phyloP scores from a whole-genome alignment of 495 filamentous ascomycete species.

The Tuber umbilicatum region DNA sequence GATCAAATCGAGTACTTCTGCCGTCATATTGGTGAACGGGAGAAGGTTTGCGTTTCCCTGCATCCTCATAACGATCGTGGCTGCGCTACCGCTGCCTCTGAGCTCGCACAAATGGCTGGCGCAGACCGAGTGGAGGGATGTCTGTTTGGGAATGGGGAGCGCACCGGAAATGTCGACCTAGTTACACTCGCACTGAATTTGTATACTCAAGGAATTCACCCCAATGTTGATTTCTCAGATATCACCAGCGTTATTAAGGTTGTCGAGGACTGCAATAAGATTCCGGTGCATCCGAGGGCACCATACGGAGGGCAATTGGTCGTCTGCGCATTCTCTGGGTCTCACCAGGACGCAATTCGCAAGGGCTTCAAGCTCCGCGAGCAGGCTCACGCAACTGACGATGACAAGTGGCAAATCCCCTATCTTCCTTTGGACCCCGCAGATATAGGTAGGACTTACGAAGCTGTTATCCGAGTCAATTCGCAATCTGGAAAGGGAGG shows the following conservation, averaged over 20 bases:
- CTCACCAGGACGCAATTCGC: constrained; percentile 96
- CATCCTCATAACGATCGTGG: constrained; percentile 95
- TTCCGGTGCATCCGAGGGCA: constrained; percentile 79
- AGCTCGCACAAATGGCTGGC: constrained; percentile 95
- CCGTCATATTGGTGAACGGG: constrained; percentile 65
- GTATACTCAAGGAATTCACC: constrained; percentile 89
- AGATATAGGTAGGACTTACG: constrained; percentile 92
- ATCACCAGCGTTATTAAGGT: constrained; percentile 80
- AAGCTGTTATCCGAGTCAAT: constrained; percentile 96
- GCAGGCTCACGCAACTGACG: constrained; percentile 51
- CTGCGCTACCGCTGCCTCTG: constrained; percentile 79
- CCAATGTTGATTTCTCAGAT: constrained; percentile 86
- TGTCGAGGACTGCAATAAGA: constrained; percentile 90
- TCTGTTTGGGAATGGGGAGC: constrained; percentile 90
- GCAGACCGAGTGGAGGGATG: constrained; percentile 92
- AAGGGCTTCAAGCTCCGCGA: constrained; percentile 82
- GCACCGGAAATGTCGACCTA: constrained; percentile 93
- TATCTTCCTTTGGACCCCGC: constrained; percentile 90
- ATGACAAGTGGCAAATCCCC: constrained; percentile 65
- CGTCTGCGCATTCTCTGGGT: constrained; percentile 81
- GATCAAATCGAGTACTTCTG: constrained; percentile 98
- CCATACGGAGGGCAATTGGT: constrained; percentile 89
- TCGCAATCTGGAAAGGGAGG: constrained; percentile 94
- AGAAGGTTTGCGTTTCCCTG: constrained; percentile 74
- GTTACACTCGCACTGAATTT: constrained; percentile 93